phyloP scores from a whole-genome alignment of 2,329 filamentous ascomycete genomes.

The Lachnellula hyalina region DNA sequence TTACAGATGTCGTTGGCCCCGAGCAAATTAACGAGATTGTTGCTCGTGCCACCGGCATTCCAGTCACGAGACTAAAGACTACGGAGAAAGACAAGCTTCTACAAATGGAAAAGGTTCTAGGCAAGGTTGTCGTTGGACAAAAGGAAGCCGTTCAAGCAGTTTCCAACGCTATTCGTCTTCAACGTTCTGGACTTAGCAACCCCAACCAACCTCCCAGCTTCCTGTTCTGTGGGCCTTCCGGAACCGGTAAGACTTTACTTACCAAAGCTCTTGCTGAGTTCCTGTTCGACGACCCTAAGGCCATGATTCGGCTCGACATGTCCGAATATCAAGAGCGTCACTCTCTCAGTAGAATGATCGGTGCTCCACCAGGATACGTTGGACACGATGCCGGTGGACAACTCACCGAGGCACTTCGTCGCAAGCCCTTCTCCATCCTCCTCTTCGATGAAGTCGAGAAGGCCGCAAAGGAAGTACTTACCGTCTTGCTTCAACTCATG shows the following conservation, averaged over 20 bases:
- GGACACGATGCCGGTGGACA: conserved; percentile 95
- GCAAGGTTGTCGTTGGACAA: conserved; percentile 85
- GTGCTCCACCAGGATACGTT: conserved; percentile 93
- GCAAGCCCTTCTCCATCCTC: conserved; percentile 94
- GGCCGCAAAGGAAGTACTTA: conserved; percentile 94
- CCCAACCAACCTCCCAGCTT: conserved; percentile 97
- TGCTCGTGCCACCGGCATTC: conserved; percentile 95
- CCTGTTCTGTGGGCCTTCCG: conserved; percentile 96
- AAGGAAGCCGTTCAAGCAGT: conserved; percentile 89
- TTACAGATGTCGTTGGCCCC: conserved; percentile 90
- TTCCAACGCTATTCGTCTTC: conserved; percentile 91
- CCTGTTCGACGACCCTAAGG: conserved; percentile 91
- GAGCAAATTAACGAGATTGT: conserved; percentile 99
- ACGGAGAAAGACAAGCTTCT: conserved; percentile 98
- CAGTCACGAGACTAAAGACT: conserved; percentile 87
- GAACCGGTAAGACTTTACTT: conserved; percentile 94
- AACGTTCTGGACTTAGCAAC: conserved; percentile 89
- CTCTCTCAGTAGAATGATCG: conserved; percentile 93
- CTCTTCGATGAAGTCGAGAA: conserved; percentile 99
- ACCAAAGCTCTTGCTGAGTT: conserved; percentile 98
- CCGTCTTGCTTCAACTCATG: conserved; percentile 98
- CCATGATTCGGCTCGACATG: conserved; percentile 99
- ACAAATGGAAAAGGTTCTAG: conserved; percentile 85
- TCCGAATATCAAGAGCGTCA: conserved; percentile 98
- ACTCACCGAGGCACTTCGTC: conserved; percentile 87